A percentile compares a stretch with the other conserved stretches of the same genome.
These are phyloP conservation scores for Carnegiea gigantea DNA, from an alignment of 179 eudicot genomes.

Conservation along the genomic window DNA sequence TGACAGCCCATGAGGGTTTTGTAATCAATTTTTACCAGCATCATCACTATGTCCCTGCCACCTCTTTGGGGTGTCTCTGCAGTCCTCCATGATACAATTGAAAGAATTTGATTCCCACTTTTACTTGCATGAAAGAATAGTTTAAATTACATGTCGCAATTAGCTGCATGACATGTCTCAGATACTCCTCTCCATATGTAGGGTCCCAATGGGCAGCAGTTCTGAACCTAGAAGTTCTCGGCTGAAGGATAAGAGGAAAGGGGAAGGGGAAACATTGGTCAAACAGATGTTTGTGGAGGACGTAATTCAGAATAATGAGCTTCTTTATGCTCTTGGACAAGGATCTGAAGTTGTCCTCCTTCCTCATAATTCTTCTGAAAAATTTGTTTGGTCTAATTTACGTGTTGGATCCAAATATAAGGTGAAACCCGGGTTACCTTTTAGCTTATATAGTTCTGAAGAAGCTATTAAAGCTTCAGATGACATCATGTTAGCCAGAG, in stretches of 20 bases:
- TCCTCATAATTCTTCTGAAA: conserved; percentile 66
- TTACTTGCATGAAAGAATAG: background rate
- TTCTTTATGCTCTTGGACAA: conserved; percentile 69
- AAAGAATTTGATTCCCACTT: background rate
- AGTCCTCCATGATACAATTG: background rate
- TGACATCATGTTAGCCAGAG: conserved; percentile 44
- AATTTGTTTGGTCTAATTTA: conserved; percentile 51
- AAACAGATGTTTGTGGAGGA: conserved; percentile 83
- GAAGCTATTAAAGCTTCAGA: conserved; percentile 51
- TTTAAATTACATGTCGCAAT: background rate
- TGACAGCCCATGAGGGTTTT: too few species aligned
- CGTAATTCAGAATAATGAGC: conserved; percentile 64
- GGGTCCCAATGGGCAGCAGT: conserved; percentile 46
- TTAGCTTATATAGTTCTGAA: conserved; percentile 46
- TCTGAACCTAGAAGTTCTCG: conserved; percentile 90
- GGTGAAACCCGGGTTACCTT: conserved; percentile 46
- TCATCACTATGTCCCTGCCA: background rate
- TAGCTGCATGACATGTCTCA: conserved; percentile 4
- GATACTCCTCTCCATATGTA: conserved; percentile 19
- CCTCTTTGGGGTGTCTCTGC: background rate
- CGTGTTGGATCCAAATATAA: conserved; percentile 45
- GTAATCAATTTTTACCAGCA: background rate
- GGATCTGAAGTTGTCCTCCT: conserved; percentile 80
- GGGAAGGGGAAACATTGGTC: conserved; percentile 83
- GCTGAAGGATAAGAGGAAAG: conserved; percentile 77